Conservation (phyloP, 371 early-diverging fungal genomes). For the Mucor irregularis region DNA sequence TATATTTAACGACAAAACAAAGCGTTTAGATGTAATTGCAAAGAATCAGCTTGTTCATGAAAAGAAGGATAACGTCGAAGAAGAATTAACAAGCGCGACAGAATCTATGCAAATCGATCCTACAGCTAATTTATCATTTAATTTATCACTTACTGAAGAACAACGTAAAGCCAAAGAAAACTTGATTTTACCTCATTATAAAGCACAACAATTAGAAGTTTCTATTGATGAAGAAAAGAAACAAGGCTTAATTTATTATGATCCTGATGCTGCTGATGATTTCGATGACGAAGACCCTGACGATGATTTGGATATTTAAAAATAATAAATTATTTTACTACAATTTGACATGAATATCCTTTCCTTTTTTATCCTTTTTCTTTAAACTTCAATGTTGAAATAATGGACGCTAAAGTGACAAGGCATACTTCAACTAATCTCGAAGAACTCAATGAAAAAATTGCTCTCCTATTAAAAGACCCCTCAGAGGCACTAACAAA, state of each 20-base stretch:
- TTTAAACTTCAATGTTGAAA: background rate
- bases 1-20: background rate
- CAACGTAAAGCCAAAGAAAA: slow-evolving; percentile 76
- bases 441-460: slow-evolving; percentile 39
- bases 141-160: slow-evolving; percentile 80
- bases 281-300: slow-evolving; percentile 84
- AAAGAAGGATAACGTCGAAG: slow-evolving; percentile 6
- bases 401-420: slow-evolving; percentile 38
- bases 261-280: slow-evolving; percentile 75
- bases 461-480: slow-evolving; percentile 36
- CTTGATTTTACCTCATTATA: slow-evolving; percentile 78
- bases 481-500: slow-evolving; percentile 30
- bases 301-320: slow-evolving; percentile 76
- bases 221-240: slow-evolving; percentile 14
- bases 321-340: background rate
- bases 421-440: slow-evolving; percentile 44
- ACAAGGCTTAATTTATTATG: slow-evolving; percentile 56
- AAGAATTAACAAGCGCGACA: no score
- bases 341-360: background rate
- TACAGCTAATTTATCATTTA: slow-evolving; percentile 76
- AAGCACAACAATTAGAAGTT: slow-evolving; percentile 61
- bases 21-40: slow-evolving; percentile 22
- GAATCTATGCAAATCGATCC: no score
- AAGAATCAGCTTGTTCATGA: slow-evolving; percentile 15
- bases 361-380: background rate